Percentiles rank a stretch among this genome's conserved stretches.
These are phyloP conservation scores for Nowakowskiella sp. DNA, from an alignment of 192 early-diverging fungal species.

Conservation along the genomic window DNA sequence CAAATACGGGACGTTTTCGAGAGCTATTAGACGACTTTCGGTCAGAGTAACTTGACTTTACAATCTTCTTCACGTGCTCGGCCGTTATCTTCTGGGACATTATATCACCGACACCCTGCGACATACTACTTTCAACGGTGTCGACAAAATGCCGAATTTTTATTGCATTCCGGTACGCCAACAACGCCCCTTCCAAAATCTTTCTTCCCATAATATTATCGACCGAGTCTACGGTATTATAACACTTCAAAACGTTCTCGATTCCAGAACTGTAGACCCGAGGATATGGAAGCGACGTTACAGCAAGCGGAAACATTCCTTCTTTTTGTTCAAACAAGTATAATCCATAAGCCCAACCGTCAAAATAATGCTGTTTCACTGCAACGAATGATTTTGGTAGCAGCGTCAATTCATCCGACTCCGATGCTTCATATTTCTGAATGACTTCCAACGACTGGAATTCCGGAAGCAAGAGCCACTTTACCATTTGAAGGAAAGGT, in stretches of 20 bases:
- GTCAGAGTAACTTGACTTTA: too few relatives aligned
- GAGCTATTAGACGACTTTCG: too few relatives aligned
- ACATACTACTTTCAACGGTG: too few relatives aligned
- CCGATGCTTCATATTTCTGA: slow-evolving; percentile 11
- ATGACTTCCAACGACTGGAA: too few relatives aligned
- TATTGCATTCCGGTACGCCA: too few relatives aligned
- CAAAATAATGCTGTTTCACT: slow-evolving; percentile 26
- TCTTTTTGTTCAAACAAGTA: slow-evolving; percentile 20
- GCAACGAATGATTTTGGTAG: slow-evolving; percentile 16
- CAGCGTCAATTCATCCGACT: slow-evolving; percentile 28
- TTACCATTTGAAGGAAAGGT: slow-evolving; percentile 21
- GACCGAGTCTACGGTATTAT: slow-evolving; percentile 4
- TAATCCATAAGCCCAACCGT: slow-evolving; percentile 34
- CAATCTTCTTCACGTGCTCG: too few relatives aligned
- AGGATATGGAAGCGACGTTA: slow-evolving; percentile 19
- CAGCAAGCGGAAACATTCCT: slow-evolving; percentile 33
- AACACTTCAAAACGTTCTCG: slow-evolving; percentile 1
- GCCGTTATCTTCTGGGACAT: too few relatives aligned
- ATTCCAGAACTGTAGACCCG: slow-evolving; percentile 3
- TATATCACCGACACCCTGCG: too few relatives aligned
- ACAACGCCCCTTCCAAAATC: slow-evolving; percentile 6
- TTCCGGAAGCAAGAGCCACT: slow-evolving; percentile 31
- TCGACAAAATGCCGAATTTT: too few relatives aligned
- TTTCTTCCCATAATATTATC: slow-evolving; percentile 16
- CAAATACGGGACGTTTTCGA: too few relatives aligned